Percentiles rank a stretch among this genome's conserved stretches.
Evolutionary conservation across 495 filamentous ascomycete species (phyloP).

Genomic region (Astrothelium macrocarpum): DNA sequence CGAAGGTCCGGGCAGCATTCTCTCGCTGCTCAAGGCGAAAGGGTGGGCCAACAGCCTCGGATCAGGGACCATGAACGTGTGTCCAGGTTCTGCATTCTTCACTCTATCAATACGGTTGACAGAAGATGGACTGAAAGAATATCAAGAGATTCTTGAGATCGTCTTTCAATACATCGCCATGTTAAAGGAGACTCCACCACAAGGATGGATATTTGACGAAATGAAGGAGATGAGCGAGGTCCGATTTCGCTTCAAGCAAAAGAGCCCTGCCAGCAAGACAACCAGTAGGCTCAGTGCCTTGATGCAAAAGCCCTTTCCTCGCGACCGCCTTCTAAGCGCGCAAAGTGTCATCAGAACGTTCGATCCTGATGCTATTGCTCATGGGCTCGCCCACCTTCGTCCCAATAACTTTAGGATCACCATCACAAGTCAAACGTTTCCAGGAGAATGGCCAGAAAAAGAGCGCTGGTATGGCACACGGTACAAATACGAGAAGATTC

Average conservation of each 20-base stretch:
- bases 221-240: constrained; percentile 82
- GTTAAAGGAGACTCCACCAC: constrained; percentile 67
- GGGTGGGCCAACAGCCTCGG: constrained; percentile 88
- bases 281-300: constrained; percentile 68
- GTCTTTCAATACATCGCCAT: constrained; percentile 93
- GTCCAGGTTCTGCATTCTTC: constrained; percentile 79
- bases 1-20: constrained; percentile 91
- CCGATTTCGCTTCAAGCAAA: constrained; percentile 90
- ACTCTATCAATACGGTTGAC: constrained; percentile 72
- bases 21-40: constrained; percentile 89
- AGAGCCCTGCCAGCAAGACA: constrained; percentile 78
- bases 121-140: constrained; percentile 74
- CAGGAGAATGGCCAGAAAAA: constrained; percentile 74
- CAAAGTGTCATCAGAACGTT: constrained; percentile 64
- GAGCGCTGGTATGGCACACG: constrained; percentile 99
- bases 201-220: constrained; percentile 90
- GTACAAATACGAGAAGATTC: constrained; percentile 76
- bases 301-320: constrained; percentile 84
- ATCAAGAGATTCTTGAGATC: constrained; percentile 76
- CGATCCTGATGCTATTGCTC: constrained; percentile 62
- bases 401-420: constrained; percentile 84
- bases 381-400: constrained; percentile 63
- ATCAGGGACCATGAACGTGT: constrained; percentile 65
- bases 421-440: constrained; percentile 71
- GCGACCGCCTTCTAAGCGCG: constrained; percentile 78